Base-by-base conservation (phyloP, 768 basidiomycete genomes). In the Gyrodon lividus region DNA sequence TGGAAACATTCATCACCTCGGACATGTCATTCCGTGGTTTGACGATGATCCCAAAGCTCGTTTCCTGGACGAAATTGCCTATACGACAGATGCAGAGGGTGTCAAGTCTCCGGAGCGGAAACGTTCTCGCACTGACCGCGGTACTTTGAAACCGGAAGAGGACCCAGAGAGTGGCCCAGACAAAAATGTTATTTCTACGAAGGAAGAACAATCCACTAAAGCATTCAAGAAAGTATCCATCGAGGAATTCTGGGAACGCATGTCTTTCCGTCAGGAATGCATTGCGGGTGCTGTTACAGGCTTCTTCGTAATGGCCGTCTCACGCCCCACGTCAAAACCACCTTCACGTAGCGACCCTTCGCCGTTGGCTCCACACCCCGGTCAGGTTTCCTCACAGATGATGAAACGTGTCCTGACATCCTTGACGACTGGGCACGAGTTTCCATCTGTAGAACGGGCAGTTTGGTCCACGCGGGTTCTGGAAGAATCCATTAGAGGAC, bases 1-100 rank as follows among this genome's bases (percentile, higher is more conserved):
- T 1, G 69, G 71, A 43, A 44, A 48, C 43, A 10, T 9, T 59
- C 55, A 37, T 46, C 58, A 57, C 67, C 72, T 95, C 26, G 92
- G 89, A 0, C 78, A 83, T 48, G 80, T 80, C 46, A 86, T 99
- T 19, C 97, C 97, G 2, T 86, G 81, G 49, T 92, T 98, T 64
- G 89, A 93, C n/a, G 97, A 99, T 62, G 94, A 97, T 68, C 95
- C 97, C 6, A 98, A 98, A 69, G 83, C 89, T 50, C 82, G 97
- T 16, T 98, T 98, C 67, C 70, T 99, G 66, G 89, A 91, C 67
- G 94, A 97, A 70, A 83, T 98, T 46, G 90, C 87, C 37, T 84
- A 81, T 56, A 89, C 81, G 7, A 82, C 78, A 43, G 79, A 82
- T 43, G 81, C 73, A 48, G 80, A 79, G 39, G 77, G 74, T 1